These are phyloP conservation scores for Penicillium psychrosexuale DNA, from an alignment of 2,329 filamentous ascomycete species.

Conservation along the genomic window DNA sequence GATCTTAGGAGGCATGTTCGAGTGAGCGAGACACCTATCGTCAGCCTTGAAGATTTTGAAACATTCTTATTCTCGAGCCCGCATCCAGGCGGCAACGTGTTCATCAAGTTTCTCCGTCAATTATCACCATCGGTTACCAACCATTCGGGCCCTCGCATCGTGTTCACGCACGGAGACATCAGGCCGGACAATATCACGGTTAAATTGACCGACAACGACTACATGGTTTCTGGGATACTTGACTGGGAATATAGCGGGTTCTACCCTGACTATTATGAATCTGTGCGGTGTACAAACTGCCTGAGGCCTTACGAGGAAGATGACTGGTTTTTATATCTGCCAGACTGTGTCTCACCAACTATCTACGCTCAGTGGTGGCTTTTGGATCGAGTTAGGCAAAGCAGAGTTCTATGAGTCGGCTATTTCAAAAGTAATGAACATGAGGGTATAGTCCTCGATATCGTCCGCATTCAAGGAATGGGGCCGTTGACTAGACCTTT, in stretches of 20 bases:
- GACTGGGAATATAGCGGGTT: conserved; percentile 35
- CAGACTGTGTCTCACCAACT: conserved; percentile 5
- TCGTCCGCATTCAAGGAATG: conserved; percentile 22
- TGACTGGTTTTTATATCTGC: conserved; percentile 6
- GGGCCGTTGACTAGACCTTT: conserved; percentile 16
- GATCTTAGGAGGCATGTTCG: conserved; percentile 24
- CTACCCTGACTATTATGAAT: conserved; percentile 28
- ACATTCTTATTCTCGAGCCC: conserved; percentile 20
- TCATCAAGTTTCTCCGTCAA: conserved; percentile 17
- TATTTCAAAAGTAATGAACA: no score
- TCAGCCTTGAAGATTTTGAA: conserved; percentile 17
- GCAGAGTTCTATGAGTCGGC: no score
- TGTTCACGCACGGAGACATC: conserved; percentile 29
- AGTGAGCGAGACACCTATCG: conserved; percentile 18
- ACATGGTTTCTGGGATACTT: conserved; percentile 20
- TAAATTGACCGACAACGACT: conserved; percentile 11
- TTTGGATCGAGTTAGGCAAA: conserved; percentile 7
- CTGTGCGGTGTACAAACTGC: conserved; percentile 5
- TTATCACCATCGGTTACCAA: conserved; percentile 2
- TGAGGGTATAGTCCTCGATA: conserved; percentile 23
- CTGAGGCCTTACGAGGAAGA: neutral
- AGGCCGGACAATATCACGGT: conserved; percentile 28
- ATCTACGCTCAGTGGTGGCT: conserved; percentile 7
- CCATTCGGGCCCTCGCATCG: conserved; percentile 2
- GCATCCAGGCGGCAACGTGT: conserved; percentile 13